phyloP scores from a whole-genome alignment of 2,329 filamentous ascomycete genomes.

The Ophiosphaerella narmari region DNA sequence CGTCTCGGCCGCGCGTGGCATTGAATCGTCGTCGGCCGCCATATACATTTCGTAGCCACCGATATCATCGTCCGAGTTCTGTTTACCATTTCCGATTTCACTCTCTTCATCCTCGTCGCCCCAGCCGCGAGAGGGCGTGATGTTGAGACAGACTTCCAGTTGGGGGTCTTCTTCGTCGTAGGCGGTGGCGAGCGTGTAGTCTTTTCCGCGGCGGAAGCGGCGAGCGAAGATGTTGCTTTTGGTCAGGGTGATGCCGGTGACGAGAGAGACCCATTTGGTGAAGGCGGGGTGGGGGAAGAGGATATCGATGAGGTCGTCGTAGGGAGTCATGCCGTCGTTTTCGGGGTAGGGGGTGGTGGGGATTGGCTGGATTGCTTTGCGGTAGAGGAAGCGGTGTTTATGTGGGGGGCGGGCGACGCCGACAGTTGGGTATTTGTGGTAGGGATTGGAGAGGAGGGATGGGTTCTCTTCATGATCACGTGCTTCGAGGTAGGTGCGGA shows the following conservation, averaged over 20 bases:
- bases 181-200: slow-evolving; percentile 91
- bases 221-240: slow-evolving; percentile 80
- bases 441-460: slow-evolving; percentile 43
- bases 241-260: slow-evolving; percentile 75
- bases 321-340: slow-evolving; percentile 45
- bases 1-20: slow-evolving; percentile 38
- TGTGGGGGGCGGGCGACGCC: slow-evolving; percentile 83
- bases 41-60: slow-evolving; percentile 91
- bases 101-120: slow-evolving; percentile 68
- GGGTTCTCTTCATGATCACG: slow-evolving; percentile 51
- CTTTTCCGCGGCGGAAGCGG: slow-evolving; percentile 81
- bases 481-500: slow-evolving; percentile 74
- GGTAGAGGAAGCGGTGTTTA: slow-evolving; percentile 91
- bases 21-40: slow-evolving; percentile 72
- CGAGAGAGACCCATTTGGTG: slow-evolving; percentile 83
- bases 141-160: slow-evolving; percentile 82
- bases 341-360: slow-evolving; percentile 41
- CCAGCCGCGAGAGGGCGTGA: slow-evolving; percentile 87
- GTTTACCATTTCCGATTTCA: slow-evolving; percentile 51
- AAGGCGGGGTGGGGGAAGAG: slow-evolving; percentile 86
- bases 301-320: slow-evolving; percentile 78
- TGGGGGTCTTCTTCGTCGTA: slow-evolving; percentile 74
- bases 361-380: slow-evolving; percentile 58
- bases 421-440: slow-evolving; percentile 46
- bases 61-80: slow-evolving; percentile 58